phyloP scores from a whole-genome alignment of 305 asterid species.

The Solanum hybrid region DNA sequence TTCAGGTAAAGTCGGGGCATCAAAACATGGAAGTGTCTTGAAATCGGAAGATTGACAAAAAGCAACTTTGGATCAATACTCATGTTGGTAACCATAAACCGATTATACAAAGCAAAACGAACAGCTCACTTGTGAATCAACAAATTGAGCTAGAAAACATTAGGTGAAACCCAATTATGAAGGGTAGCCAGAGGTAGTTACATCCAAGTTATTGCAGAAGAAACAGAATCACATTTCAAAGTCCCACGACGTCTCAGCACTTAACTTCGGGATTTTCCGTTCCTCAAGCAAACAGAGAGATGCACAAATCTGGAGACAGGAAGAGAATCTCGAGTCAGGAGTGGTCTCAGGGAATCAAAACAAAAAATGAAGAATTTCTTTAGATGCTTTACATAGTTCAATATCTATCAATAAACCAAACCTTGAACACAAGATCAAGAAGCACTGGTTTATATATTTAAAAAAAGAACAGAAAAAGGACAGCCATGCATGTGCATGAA shows the following conservation, averaged over 20 bases:
- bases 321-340: not conserved
- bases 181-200: not conserved
- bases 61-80: not conserved
- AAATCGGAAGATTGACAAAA: not conserved
- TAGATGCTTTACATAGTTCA: slow-evolving; percentile 1
- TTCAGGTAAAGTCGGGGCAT: not conserved
- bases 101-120: not conserved
- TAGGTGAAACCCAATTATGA: not conserved
- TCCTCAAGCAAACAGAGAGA: slow-evolving; percentile 61
- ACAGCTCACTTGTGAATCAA: not conserved
- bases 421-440: not conserved
- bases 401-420: not conserved
- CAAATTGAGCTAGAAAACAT: not conserved
- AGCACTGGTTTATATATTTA: not conserved
- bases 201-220: not conserved
- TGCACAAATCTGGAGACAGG: slow-evolving; percentile 52
- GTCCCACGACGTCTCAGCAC: slow-evolving; percentile 77
- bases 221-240: slow-evolving; percentile 47
- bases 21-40: not conserved
- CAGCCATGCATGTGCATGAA: not conserved
- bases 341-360: not conserved
- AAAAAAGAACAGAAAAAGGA: not conserved
- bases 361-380: not conserved
- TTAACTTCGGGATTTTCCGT: slow-evolving; percentile 46
- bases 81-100: not conserved